Percentiles rank a stretch among this genome's conserved stretches.
Conservation (phyloP, 345 rosid species). For the Syzygium aqueum region DNA sequence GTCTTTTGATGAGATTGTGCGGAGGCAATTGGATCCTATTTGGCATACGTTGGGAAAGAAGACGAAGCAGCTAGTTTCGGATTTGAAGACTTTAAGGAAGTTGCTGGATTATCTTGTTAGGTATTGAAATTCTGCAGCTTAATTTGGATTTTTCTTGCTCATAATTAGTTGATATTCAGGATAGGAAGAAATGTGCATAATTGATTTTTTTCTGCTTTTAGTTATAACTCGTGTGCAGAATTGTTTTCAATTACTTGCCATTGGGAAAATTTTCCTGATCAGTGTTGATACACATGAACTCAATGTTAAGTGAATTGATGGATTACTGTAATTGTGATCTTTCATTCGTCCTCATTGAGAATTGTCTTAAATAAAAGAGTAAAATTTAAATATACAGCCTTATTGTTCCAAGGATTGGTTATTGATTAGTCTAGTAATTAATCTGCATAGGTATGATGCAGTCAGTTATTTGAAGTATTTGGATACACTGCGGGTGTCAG, state of each 20-base stretch:
- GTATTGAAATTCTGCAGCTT: conserved; percentile 16
- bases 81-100: conserved; percentile 93
- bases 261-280: not conserved
- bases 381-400: not conserved
- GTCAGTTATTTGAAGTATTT: conserved; percentile 93
- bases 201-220: not conserved
- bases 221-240: not conserved
- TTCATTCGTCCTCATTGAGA: not conserved
- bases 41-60: conserved; percentile 96
- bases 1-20: conserved; percentile 96
- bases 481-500: conserved; percentile 90
- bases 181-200: not conserved
- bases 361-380: not conserved
- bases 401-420: not conserved
- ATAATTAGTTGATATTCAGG: not conserved
- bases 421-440: not conserved
- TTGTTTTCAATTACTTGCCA: not conserved
- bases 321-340: not conserved
- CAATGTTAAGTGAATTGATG: not conserved
- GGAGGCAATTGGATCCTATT: conserved; percentile 93
- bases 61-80: conserved; percentile 93
- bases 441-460: conserved; percentile 78
- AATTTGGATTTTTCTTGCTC: not conserved
- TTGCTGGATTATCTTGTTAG: conserved; percentile 95
- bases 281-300: not conserved